Evolutionary conservation across 129 eudicot species (phyloP), one percentile per base, ranked within the genome.

Genomic region (Lactuca sativa): DNA sequence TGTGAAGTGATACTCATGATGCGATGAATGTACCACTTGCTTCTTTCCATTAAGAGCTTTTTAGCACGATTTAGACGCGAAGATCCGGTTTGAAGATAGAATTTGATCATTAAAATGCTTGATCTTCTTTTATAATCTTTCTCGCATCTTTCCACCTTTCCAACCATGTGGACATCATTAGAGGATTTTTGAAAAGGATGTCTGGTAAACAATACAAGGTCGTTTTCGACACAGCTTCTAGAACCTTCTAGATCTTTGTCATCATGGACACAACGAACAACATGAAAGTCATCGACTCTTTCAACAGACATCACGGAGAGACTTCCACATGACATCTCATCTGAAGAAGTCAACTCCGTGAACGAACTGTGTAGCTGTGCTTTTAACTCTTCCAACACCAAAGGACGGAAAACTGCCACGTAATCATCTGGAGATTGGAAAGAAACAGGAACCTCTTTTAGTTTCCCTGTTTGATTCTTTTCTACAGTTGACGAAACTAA

Each of bases 91-190:
- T 85, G 95, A 70, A 95, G 89, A 82, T 90, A 90, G 51, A 90
- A 77, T 80, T 87, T 90, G 69, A 95, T 84, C 59, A 85, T 80
- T 78, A 86, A 76, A 63, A 84, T 78, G 80, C 68, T 87, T 56
- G 77, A 85, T 73, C 82, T 95, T 77, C 86, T 83, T 67, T 82
- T 90, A 61, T 79, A 43, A 67, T 95, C 97, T 80, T 78, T 90
- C 69, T 90, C 97, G 49, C 92, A 93, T 78, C 89, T 82, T 77
- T 95, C 99, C 64, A 93, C 90, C 95, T 93, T 93, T 74, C 99
- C 99, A 55, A 93, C 76, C 76, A 88, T 59, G 82, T 90, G 99
- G 77, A 87, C 86, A 74, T 87, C 91, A 25, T 77, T 78, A 58
- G 73, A 64, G 9, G 90, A 82, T 32, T 59, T 79, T 74, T 74